A percentile compares a stretch with the other conserved stretches of the same genome.
Conservation (phyloP, 306 rosid genomes). For the Pyrus pyrifolia region DNA sequence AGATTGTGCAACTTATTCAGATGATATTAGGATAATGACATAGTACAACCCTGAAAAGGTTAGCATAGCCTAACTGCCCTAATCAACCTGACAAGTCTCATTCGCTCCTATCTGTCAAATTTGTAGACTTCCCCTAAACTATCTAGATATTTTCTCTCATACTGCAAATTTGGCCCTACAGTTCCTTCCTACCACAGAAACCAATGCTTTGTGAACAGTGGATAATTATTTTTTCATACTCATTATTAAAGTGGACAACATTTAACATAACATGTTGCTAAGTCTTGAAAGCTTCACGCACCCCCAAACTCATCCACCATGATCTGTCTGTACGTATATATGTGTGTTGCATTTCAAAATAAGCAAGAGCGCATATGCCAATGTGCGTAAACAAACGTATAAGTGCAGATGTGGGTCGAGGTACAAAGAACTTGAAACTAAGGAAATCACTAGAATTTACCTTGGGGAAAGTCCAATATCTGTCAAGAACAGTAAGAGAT, state of each 20-base stretch:
- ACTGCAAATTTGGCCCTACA: not conserved
- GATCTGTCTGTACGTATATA: not conserved
- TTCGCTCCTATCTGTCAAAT: not conserved
- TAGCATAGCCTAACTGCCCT: not conserved
- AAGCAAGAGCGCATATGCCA: not conserved
- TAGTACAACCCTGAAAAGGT: not conserved
- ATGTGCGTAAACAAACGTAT: not conserved
- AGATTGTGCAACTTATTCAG: not conserved
- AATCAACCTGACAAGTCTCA: not conserved
- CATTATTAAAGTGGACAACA: not conserved
- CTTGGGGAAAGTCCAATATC: slow-evolving; percentile 87
- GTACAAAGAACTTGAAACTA: not conserved
- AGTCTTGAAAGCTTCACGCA: not conserved
- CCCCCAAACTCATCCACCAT: not conserved
- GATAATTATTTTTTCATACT: not conserved
- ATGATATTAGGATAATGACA: not conserved
- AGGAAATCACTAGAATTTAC: slow-evolving; percentile 21
- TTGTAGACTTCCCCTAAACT: not conserved
- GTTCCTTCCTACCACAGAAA: not conserved
- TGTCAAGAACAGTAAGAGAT: slow-evolving; percentile 74
- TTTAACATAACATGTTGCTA: not conserved
- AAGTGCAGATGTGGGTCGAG: not conserved
- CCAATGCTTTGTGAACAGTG: not conserved
- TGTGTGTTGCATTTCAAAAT: not conserved
- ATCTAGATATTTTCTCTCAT: not conserved